phyloP scores from a whole-genome alignment of 2,329 filamentous ascomycete species.

The Pseudocercospora fijiensis region DNA sequence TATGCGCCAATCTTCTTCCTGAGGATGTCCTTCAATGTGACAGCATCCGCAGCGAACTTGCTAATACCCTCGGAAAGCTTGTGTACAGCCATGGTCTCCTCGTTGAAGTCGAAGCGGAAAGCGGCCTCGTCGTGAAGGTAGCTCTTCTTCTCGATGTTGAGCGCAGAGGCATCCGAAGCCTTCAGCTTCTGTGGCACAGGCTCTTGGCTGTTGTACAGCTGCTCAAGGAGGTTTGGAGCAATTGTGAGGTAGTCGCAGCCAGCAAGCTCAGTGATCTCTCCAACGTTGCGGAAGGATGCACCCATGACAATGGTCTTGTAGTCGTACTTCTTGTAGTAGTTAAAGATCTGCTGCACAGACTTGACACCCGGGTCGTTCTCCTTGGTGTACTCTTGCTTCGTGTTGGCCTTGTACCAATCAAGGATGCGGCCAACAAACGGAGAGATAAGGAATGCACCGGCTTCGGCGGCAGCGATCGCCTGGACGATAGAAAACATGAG shows the following conservation, averaged over 20 bases:
- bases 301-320: conserved; percentile 99
- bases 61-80: conserved; percentile 99
- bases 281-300: conserved; percentile 92
- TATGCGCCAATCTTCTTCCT: conserved; percentile 69
- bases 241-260: conserved; percentile 99
- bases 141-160: conserved; percentile 80
- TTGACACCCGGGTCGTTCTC: conserved; percentile 94
- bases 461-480: conserved; percentile 94
- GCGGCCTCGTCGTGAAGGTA: conserved; percentile 86
- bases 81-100: conserved; percentile 98
- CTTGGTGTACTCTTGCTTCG: conserved; percentile 88
- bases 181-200: conserved; percentile 91
- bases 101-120: conserved; percentile 99
- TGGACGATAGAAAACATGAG: conserved; percentile 97
- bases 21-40: conserved; percentile 89
- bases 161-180: conserved; percentile 60
- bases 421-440: conserved; percentile 99
- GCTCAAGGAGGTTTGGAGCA: conserved; percentile 89
- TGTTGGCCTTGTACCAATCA: conserved; percentile 97
- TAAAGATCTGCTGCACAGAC: conserved; percentile 91
- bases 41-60: conserved; percentile 95
- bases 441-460: conserved; percentile 94
- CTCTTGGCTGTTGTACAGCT: conserved; percentile 80
- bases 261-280: conserved; percentile 97
- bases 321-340: conserved; percentile 99